Evolutionary conservation across 176 grass and related monocot genomes (phyloP), one percentile per base, ranked within the genome.

Genomic region (Metroxylon sagu): DNA sequence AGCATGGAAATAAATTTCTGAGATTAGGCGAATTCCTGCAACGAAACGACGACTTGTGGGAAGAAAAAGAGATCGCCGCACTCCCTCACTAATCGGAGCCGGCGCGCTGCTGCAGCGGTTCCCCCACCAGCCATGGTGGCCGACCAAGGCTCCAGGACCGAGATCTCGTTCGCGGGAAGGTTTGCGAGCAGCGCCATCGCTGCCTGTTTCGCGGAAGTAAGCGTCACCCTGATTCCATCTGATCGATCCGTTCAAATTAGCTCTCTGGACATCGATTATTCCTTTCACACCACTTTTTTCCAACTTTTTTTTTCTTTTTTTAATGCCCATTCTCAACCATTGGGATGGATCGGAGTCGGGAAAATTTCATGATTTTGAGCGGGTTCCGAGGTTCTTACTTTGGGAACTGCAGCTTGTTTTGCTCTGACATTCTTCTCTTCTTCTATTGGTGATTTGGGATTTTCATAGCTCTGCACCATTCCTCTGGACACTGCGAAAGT

Each of bases 161-260:
- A 85, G 63, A 97, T 97, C 75, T 83, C 92, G 64, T 91, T 97
- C 81, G 80, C 80, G 49, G 86, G 91, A 48, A 76, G 91, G 53
- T 90, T 96, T 75, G 76, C 83, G 19, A 89, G 86, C 67, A 96
- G 91, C 72, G 91, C 91, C 86, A 87, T 96, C 80, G 83, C 91
- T 54, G 86, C 91, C 7, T 96, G 86, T 76, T 85, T 97, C 81
- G 92, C 92, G 15, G 92, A 97, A 83, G 92, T 90, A 85, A 6
- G 10, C 2, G 50, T 70, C 53, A 4, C 35, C 18, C 5, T 49
- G 2, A 10, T 30, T 31, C 35, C 35, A 43, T 2, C 25, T 18
- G 17, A n/a, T 29, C 19, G 49, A 15, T 74, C 18, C 26, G 4
- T 26, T 62, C 21, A 29, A 28, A 17, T 60, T 16, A 26, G 29